Evolutionary conservation across 2,329 filamentous ascomycete genomes (phyloP).

Genomic region (Hymenotorrendiella dingleyae): DNA sequence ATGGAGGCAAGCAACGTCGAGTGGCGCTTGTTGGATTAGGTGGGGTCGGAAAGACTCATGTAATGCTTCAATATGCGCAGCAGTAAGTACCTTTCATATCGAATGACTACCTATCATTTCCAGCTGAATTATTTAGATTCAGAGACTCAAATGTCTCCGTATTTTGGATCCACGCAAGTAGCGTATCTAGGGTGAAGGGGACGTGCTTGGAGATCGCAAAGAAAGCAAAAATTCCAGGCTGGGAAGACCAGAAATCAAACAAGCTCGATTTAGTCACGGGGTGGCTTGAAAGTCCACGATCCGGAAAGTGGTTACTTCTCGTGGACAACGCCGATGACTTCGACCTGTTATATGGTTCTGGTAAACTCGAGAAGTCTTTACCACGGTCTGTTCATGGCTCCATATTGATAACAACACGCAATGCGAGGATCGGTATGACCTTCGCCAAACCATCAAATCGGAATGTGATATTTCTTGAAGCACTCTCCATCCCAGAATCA

Average conservation of each 20-base stretch:
- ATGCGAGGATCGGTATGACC: conserved; percentile 4
- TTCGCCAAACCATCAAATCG: conserved; percentile 2
- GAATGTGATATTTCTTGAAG: conserved; percentile 1
- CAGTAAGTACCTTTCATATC: neutral
- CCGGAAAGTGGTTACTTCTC: conserved; percentile 35
- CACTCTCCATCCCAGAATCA: conserved; percentile 4
- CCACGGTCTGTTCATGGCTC: conserved; percentile 5
- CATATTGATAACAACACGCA: conserved; percentile 9
- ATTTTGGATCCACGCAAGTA: conserved; percentile 36
- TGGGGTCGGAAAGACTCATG: conserved; percentile 12
- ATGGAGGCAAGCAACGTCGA: conserved; percentile 1
- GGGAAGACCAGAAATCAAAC: conserved; percentile 7
- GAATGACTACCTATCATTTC: no score
- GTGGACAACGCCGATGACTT: conserved; percentile 40
- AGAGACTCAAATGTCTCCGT: conserved; percentile 29
- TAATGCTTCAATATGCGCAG: conserved; percentile 11
- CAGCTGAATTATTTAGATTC: conserved; percentile 5
- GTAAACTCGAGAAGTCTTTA: conserved; percentile 7
- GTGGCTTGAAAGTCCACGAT: conserved; percentile 12
- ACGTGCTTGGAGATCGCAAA: conserved; percentile 7
- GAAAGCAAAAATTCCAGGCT: conserved; percentile 4
- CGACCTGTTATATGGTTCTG: conserved; percentile 25
- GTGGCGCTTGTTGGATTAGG: conserved; percentile 8
- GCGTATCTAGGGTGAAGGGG: conserved; percentile 9
- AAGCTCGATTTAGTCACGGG: conserved; percentile 8